phyloP scores from a whole-genome alignment of 768 basidiomycete species.

The Naganishia friedmannii region DNA sequence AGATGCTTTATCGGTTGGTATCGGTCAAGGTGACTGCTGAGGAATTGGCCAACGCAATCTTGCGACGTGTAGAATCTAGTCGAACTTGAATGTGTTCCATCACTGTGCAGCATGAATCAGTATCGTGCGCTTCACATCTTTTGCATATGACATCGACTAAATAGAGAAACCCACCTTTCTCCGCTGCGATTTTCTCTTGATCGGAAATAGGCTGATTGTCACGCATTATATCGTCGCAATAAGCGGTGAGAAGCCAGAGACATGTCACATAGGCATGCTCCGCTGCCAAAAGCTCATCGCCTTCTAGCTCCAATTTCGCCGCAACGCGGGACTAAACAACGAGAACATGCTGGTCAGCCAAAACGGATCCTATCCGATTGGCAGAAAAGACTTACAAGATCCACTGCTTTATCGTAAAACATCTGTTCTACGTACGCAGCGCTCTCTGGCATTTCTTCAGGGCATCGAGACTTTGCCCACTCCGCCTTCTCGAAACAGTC shows the following conservation, averaged over 20 bases:
- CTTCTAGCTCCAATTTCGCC: slow-evolving; percentile 82
- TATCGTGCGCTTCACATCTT: background rate
- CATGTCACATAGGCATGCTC: slow-evolving; percentile 94
- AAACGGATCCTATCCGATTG: background rate
- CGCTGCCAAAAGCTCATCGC: slow-evolving; percentile 73
- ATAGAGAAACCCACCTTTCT: slow-evolving; percentile 49
- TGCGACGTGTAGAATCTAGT: slow-evolving; percentile 33
- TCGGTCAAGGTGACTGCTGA: slow-evolving; percentile 16
- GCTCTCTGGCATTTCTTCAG: slow-evolving; percentile 69
- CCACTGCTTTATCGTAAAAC: slow-evolving; percentile 85
- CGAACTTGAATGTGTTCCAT: slow-evolving; percentile 35
- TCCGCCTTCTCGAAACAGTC: slow-evolving; percentile 91
- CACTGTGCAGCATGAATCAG: slow-evolving; percentile 28
- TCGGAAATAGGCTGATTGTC: slow-evolving; percentile 48
- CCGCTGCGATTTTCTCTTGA: slow-evolving; percentile 52
- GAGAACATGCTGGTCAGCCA: background rate
- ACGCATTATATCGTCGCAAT: slow-evolving; percentile 70
- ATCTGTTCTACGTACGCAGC: slow-evolving; percentile 83
- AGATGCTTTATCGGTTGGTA: background rate
- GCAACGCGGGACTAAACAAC: slow-evolving; percentile 75
- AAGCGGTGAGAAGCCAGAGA: slow-evolving; percentile 85
- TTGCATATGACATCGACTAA: background rate
- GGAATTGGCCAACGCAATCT: slow-evolving; percentile 29
- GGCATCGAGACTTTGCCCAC: slow-evolving; percentile 54
- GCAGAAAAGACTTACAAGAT: slow-evolving; percentile 62